phyloP scores from a whole-genome alignment of 1,284 basidiomycete genomes.

The Phenoliferia sp. region DNA sequence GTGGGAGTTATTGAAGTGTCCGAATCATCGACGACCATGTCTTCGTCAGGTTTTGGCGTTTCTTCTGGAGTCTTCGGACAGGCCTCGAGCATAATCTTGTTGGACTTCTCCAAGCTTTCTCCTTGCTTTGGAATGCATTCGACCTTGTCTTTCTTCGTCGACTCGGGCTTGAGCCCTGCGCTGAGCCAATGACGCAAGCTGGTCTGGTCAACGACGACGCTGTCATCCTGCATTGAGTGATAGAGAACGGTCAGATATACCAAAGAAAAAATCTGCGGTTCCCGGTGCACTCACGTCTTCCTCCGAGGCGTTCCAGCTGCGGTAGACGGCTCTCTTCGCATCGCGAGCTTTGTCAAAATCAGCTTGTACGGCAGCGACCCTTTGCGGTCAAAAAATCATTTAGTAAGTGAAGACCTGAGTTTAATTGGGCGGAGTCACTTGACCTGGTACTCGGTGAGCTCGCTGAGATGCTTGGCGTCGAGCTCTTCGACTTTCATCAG shows the following conservation, averaged over 20 bases:
- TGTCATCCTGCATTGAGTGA: constrained; percentile 46
- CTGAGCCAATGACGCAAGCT: constrained; percentile 59
- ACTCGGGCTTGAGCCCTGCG: constrained; percentile 24
- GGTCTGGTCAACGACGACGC: constrained; percentile 56
- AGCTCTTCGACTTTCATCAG: constrained; percentile 53
- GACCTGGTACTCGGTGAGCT: constrained; percentile 53
- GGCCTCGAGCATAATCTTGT: not conserved
- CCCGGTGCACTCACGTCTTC: constrained; percentile 51
- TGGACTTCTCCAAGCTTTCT: not conserved
- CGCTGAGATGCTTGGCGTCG: constrained; percentile 54
- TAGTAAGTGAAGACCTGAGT: not conserved
- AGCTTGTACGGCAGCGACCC: constrained; percentile 20
- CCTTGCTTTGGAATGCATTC: not conserved
- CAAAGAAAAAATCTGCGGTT: not conserved
- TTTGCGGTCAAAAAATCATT: not conserved
- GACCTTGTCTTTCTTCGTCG: not conserved
- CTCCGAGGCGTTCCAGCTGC: constrained; percentile 55
- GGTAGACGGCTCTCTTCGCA: constrained; percentile 59
- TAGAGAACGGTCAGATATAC: constrained; percentile 4
- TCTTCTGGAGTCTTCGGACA: not conserved
- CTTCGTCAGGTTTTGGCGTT: not conserved
- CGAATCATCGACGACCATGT: not conserved
- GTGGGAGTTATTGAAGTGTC: constrained; percentile 1
- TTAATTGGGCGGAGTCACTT: constrained; percentile 40
- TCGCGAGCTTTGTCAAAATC: constrained; percentile 52